Evolutionary conservation across 371 early-diverging fungal species (phyloP), one percentile per base, ranked within the genome.

Genomic region (Apophysomyces sp.): DNA sequence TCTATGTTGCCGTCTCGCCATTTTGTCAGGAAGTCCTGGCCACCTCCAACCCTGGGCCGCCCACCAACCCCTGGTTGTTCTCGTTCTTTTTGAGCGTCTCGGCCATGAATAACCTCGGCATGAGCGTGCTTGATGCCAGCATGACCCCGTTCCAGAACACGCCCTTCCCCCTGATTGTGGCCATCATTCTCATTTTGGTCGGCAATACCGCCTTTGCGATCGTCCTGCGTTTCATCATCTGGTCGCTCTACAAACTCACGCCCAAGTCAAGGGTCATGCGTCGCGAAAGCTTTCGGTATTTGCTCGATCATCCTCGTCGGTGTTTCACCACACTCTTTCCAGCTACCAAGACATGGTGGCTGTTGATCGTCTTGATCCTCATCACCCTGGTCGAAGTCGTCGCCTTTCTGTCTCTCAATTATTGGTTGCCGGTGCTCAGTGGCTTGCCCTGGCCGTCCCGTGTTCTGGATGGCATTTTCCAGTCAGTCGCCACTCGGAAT

Each of bases 131-230:
- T 1, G 72, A 77, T 57, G 66, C 69, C 9, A 73, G 72, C 52
- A 69, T 80, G 73, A 55, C 65, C 4, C 77, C 80, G 1, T 80
- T 80, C 58, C 71, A 68, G 31, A 65, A 72, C 8, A 44, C 68
- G 4, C 73, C 75, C 24, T 39, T 60, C 4, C 62, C 69, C 13
- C 58, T 80, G 6, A 54, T 75, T 7, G 13, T 73, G 3, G 18
- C 29, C 8, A 66, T 66, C 31, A 55, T 75, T 21, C 58, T 80
- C 12, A 67, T 80, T 39, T 29, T 80, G 11, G 65, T 62, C 18
- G 80, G 80, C 21, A 76, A 80, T 44, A 80, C 80, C 4, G 80
- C 74, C 3, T 80, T 70, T 66, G 73, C 80, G 0, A 62, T 77
- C 29, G 16, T 71, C 8, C 51, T 80, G 24, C 64, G 80, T 24